Evolutionary conservation across 23 red algal species (phyloP).

Genomic region (Gracilaria domingensis): DNA sequence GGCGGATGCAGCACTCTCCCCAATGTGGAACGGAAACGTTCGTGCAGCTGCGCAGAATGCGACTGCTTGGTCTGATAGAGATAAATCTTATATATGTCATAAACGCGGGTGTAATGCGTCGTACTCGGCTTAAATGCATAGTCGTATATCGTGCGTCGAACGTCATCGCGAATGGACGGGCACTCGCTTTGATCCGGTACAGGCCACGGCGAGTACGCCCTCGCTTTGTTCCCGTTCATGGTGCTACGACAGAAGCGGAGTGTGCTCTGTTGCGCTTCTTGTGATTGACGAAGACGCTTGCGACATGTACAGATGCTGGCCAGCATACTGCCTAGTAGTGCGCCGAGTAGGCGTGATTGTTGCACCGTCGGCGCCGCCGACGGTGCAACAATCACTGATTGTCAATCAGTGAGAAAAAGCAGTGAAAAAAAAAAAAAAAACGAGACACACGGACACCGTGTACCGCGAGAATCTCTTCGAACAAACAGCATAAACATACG

Average conservation of each 20-base stretch:
- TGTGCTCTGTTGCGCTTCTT: no score
- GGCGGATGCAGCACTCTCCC: slow-evolving; percentile 64
- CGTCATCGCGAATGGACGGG: slow-evolving; percentile 65
- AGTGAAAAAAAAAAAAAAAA: neutral
- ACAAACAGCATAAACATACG: slow-evolving; percentile 27
- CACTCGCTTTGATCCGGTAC: slow-evolving; percentile 22
- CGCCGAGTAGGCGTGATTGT: no score
- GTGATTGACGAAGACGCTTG: neutral
- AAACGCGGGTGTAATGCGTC: slow-evolving; percentile 42
- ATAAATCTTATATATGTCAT: slow-evolving; percentile 52
- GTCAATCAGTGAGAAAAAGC: neutral
- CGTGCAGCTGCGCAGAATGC: slow-evolving; percentile 11
- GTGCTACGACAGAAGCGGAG: neutral
- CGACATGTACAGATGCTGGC: no score
- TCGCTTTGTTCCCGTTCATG: neutral
- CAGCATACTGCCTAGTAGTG: no score
- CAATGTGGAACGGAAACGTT: slow-evolving; percentile 65
- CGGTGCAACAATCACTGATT: no score
- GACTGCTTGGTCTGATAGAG: slow-evolving; percentile 27
- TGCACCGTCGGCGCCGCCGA: no score
- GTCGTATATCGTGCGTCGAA: slow-evolving; percentile 37
- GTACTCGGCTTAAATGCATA: slow-evolving; percentile 46
- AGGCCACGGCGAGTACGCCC: slow-evolving; percentile 23
- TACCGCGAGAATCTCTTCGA: neutral
- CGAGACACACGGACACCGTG: neutral